These are phyloP conservation scores for Aspergillus uvarum DNA, from an alignment of 2,329 filamentous ascomycete species.

Conservation along the genomic window DNA sequence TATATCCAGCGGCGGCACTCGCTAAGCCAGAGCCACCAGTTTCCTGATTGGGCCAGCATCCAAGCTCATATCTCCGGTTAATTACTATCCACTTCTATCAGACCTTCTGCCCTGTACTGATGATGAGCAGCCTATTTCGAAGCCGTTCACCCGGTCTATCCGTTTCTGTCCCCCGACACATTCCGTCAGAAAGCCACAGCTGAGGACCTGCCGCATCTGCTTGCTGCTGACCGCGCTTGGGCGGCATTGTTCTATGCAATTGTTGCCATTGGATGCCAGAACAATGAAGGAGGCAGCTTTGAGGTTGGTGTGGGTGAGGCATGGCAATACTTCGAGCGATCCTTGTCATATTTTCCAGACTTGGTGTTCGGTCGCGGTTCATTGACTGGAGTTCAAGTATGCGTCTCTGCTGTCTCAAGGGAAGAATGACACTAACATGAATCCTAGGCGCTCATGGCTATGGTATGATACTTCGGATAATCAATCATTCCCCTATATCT, in stretches of 20 bases:
- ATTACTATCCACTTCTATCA: neutral
- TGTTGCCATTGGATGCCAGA: slow-evolving; percentile 40
- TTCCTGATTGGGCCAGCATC: neutral
- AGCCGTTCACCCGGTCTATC: slow-evolving; percentile 40
- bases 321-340: slow-evolving; percentile 31
- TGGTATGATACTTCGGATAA: slow-evolving; percentile 13
- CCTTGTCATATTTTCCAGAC: slow-evolving; percentile 23
- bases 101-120: neutral
- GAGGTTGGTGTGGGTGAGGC: slow-evolving; percentile 39
- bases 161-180: slow-evolving; percentile 38
- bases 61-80: neutral
- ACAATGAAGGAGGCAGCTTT: slow-evolving; percentile 37
- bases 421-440: no score
- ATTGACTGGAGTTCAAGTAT: neutral
- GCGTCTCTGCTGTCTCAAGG: neutral
- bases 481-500: neutral
- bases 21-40: neutral
- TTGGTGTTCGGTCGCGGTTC: slow-evolving; percentile 1
- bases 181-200: slow-evolving; percentile 46
- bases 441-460: slow-evolving; percentile 26
- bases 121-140: slow-evolving; percentile 38
- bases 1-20: neutral
- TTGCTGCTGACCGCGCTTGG: slow-evolving; percentile 55
- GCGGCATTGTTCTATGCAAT: slow-evolving; percentile 39
- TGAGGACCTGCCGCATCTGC: slow-evolving; percentile 48